These are phyloP conservation scores for Populus hybrid DNA, from an alignment of 441 rosid genomes.

Conservation along the genomic window DNA sequence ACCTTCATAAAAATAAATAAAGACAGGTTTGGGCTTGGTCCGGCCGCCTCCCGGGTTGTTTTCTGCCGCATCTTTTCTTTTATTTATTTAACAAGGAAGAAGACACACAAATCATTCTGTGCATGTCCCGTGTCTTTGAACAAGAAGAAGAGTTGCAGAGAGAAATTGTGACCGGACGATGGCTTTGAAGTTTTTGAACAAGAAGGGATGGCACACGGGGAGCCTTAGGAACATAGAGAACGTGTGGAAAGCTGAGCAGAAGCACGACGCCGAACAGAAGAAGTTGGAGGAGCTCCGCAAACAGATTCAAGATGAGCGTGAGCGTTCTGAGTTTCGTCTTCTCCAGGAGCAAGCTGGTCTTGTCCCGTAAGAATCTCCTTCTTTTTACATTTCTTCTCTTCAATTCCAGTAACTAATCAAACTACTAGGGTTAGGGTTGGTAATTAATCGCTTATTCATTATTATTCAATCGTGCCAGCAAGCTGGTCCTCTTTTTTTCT, in stretches of 20 bases:
- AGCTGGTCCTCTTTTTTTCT: background rate
- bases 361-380: constrained; percentile 52
- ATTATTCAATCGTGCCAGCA: background rate
- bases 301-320: constrained; percentile 85
- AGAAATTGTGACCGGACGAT: constrained; percentile 20
- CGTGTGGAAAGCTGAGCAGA: constrained; percentile 98
- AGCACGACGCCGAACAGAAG: constrained; percentile 87
- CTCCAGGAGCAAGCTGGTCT: constrained; percentile 96
- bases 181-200: constrained; percentile 94
- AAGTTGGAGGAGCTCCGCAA: constrained; percentile 89
- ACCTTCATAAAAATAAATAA: background rate
- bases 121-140: background rate
- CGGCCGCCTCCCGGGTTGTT: background rate
- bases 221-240: constrained; percentile 90
- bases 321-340: constrained; percentile 77
- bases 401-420: background rate
- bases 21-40: background rate
- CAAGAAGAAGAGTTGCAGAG: background rate
- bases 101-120: background rate
- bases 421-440: background rate
- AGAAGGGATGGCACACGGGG: constrained; percentile 99
- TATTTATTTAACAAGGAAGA: background rate
- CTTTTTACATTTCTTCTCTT: background rate
- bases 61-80: background rate
- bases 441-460: background rate